Evolutionary conservation across 495 filamentous ascomycete genomes (phyloP).

Genomic region (Xanthoparmelia taractica): DNA sequence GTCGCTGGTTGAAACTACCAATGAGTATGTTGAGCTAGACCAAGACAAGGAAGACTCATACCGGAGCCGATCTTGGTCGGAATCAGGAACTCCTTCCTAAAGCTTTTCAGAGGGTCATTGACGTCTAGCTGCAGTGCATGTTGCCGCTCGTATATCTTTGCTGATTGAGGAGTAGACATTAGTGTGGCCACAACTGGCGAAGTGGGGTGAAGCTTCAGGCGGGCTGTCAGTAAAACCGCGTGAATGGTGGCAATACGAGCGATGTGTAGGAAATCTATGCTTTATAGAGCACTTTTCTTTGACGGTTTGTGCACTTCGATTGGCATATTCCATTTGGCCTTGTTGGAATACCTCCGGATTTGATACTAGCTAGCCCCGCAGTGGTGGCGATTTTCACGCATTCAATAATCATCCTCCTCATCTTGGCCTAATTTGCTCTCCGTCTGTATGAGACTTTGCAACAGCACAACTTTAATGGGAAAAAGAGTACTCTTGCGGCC

Average conservation of each 20-base stretch:
- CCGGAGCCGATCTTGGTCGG: constrained; percentile 72
- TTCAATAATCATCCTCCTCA: neutral
- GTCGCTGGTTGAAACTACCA: constrained; percentile 27
- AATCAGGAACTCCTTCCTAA: constrained; percentile 74
- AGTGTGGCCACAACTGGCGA: neutral
- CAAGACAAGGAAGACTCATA: constrained; percentile 43
- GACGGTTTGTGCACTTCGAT: neutral
- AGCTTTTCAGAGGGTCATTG: constrained; percentile 57
- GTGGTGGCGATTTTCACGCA: neutral
- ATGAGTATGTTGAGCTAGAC: constrained; percentile 7
- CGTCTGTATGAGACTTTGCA: neutral
- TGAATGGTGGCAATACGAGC: neutral
- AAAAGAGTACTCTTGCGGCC: neutral
- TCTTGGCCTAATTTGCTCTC: neutral
- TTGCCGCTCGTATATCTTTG: constrained; percentile 17
- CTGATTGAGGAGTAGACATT: constrained; percentile 9
- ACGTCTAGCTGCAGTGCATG: constrained; percentile 61
- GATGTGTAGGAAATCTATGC: neutral
- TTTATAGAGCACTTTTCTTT: neutral
- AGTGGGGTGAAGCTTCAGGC: neutral
- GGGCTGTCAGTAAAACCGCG: neutral
- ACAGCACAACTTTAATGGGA: neutral
- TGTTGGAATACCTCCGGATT: too few relatives aligned
- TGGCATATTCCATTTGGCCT: neutral
- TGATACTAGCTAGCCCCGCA: neutral